These are phyloP conservation scores for Pythium myriotylum DNA, from an alignment of 352 stramenopile species.

Conservation along the genomic window DNA sequence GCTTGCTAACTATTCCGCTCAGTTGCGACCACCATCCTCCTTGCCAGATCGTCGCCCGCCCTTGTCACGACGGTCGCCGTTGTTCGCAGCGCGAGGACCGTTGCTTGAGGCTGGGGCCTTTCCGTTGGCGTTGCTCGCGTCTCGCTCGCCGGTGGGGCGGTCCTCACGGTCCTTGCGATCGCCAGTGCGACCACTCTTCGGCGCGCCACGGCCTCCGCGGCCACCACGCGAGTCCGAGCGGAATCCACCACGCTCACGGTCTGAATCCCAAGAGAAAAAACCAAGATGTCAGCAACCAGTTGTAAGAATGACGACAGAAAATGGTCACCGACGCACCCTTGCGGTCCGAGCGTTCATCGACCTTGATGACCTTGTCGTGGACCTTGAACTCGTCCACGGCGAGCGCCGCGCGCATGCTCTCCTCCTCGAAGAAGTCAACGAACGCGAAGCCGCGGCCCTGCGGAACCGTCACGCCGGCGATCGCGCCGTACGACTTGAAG, in stretches of 20 bases:
- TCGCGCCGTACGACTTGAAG: slow-evolving; percentile 77
- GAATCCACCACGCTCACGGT: slow-evolving; percentile 59
- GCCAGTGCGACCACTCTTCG: slow-evolving; percentile 45
- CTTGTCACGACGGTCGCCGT: slow-evolving; percentile 58
- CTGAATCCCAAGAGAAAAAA: slow-evolving; percentile 7
- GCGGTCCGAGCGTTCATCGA: slow-evolving; percentile 73
- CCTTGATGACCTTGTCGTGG: slow-evolving; percentile 72
- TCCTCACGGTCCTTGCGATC: slow-evolving; percentile 76
- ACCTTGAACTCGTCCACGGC: slow-evolving; percentile 72
- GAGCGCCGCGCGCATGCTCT: slow-evolving; percentile 76
- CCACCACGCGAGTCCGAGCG: slow-evolving; percentile 54
- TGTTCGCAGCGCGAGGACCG: slow-evolving; percentile 34
- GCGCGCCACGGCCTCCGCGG: slow-evolving; percentile 44
- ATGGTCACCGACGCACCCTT: slow-evolving; percentile 51
- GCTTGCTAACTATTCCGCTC: slow-evolving; percentile 5
- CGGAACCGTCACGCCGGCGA: slow-evolving; percentile 71
- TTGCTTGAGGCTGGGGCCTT: slow-evolving; percentile 33
- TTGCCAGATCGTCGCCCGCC: slow-evolving; percentile 66
- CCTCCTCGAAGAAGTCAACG: slow-evolving; percentile 80
- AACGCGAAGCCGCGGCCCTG: slow-evolving; percentile 72
- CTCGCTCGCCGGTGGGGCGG: slow-evolving; percentile 21
- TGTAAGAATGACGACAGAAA: not conserved
- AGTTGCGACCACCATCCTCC: slow-evolving; percentile 48
- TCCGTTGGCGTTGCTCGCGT: slow-evolving; percentile 20
- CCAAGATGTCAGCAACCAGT: not conserved